Conservation (phyloP, 371 early-diverging fungal genomes). For the Blastocladiella emersonii region DNA sequence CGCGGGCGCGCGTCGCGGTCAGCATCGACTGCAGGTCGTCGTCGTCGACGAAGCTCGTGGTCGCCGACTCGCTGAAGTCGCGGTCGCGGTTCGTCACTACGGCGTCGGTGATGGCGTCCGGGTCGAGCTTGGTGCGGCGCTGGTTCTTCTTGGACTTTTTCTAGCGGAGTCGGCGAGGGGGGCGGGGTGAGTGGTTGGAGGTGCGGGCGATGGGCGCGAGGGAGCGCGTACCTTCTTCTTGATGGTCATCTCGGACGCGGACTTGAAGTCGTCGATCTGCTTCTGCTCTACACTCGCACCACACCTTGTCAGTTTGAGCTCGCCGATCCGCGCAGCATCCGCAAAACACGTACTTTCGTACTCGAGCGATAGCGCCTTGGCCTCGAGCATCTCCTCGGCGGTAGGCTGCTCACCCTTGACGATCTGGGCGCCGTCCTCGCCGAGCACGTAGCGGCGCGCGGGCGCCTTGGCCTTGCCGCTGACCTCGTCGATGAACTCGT, state of each 20-base stretch:
- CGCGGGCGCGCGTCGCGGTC: constrained; percentile 52
- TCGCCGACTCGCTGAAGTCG: background rate
- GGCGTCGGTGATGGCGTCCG: constrained; percentile 14
- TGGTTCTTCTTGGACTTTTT: constrained; percentile 30
- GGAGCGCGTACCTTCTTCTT: background rate
- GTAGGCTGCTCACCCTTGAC: constrained; percentile 6
- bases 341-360: background rate
- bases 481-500: constrained; percentile 37
- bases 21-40: constrained; percentile 79
- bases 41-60: constrained; percentile 76
- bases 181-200: too few relatives aligned
- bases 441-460: constrained; percentile 1
- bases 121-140: constrained; percentile 27
- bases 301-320: too few relatives aligned
- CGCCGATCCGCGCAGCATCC: background rate
- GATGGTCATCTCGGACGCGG: background rate
- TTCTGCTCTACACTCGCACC: background rate
- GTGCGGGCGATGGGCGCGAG: too few relatives aligned
- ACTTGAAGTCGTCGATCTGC: background rate
- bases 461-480: constrained; percentile 8
- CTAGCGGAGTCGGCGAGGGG: background rate
- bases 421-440: constrained; percentile 4
- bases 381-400: constrained; percentile 7
- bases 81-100: constrained; percentile 7
- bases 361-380: constrained; percentile 4